Percentiles rank a stretch among this genome's conserved stretches.
Evolutionary conservation across 805 yeast genomes (phyloP).

Genomic region (Ogataea thermomethanolica): DNA sequence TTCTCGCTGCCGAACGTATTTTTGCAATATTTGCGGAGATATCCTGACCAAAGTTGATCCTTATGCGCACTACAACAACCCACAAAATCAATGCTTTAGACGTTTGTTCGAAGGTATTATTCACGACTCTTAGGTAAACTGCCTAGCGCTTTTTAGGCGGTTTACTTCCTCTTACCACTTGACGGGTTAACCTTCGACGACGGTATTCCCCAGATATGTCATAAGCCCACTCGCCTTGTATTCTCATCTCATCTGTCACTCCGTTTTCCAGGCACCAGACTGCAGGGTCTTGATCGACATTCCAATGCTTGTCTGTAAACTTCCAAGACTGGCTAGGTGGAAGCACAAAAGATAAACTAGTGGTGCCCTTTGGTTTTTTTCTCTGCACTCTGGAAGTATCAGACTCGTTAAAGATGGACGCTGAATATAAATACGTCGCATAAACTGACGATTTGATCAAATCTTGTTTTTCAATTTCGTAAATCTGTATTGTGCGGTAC

Average conservation of each 20-base stretch:
- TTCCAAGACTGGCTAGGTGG: slow-evolving; percentile 72
- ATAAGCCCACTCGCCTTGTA: slow-evolving; percentile 47
- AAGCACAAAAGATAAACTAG: slow-evolving; percentile 47
- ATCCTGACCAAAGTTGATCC: slow-evolving; percentile 39
- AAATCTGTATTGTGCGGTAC: slow-evolving; percentile 63
- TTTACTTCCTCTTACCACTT: slow-evolving; percentile 45
- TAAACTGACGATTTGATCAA: slow-evolving; percentile 53
- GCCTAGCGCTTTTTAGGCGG: slow-evolving; percentile 13
- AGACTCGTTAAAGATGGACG: slow-evolving; percentile 48
- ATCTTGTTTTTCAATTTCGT: slow-evolving; percentile 68
- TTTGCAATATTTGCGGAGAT: slow-evolving; percentile 55
- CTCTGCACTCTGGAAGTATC: slow-evolving; percentile 45
- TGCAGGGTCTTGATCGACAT: slow-evolving; percentile 50
- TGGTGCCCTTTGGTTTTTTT: slow-evolving; percentile 64
- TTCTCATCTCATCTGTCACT: slow-evolving; percentile 29
- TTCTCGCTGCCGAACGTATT: slow-evolving; percentile 41
- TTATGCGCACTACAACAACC: slow-evolving; percentile 49
- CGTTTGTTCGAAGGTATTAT: slow-evolving; percentile 51
- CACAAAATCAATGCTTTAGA: slow-evolving; percentile 42
- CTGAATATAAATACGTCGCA: slow-evolving; percentile 57
- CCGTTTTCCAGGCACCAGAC: slow-evolving; percentile 52
- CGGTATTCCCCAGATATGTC: slow-evolving; percentile 49
- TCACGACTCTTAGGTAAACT: slow-evolving; percentile 20
- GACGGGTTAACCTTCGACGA: slow-evolving; percentile 54
- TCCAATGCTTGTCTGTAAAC: slow-evolving; percentile 64